Evolutionary conservation across 257 asterid genomes (phyloP).

Genomic region (Nicotiana tabacum): DNA sequence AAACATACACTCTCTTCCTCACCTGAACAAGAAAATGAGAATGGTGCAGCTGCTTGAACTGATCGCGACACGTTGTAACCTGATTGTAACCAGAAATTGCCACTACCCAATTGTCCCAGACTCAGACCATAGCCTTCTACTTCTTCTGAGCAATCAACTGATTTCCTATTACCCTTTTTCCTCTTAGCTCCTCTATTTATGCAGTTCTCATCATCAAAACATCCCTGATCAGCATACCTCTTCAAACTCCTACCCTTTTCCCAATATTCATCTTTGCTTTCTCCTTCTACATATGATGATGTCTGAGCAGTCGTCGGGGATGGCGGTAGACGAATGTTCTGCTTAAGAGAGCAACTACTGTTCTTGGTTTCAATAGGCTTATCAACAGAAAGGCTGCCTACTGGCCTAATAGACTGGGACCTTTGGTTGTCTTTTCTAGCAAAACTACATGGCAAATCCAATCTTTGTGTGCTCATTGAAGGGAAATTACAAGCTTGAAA

Average conservation of each 20-base stretch:
- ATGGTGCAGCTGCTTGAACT: slow-evolving; percentile 38
- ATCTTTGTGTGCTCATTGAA: slow-evolving; percentile 91
- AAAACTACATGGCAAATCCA: slow-evolving; percentile 80
- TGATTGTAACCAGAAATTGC: slow-evolving; percentile 60
- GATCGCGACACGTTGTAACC: slow-evolving; percentile 31
- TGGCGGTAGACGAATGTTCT: slow-evolving; percentile 65
- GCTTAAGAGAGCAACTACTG: slow-evolving; percentile 51
- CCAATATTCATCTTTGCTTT: slow-evolving; percentile 47
- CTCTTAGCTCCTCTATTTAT: slow-evolving; percentile 59
- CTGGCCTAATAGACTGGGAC: slow-evolving; percentile 69
- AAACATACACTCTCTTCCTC: slow-evolving; percentile 55
- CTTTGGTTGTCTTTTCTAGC: slow-evolving; percentile 53
- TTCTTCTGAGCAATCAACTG: slow-evolving; percentile 33
- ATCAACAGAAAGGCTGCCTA: slow-evolving; percentile 54
- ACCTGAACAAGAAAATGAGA: slow-evolving; percentile 56
- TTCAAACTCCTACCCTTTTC: slow-evolving; percentile 46
- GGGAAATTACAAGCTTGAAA: slow-evolving; percentile 87
- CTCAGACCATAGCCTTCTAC: slow-evolving; percentile 45
- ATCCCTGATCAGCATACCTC: slow-evolving; percentile 59
- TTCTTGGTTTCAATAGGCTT: slow-evolving; percentile 52
- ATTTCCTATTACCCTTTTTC: slow-evolving; percentile 39
- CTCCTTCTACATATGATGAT: slow-evolving; percentile 29
- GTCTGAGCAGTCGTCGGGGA: slow-evolving; percentile 29
- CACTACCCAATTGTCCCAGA: slow-evolving; percentile 42
- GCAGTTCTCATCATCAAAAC: slow-evolving; percentile 45